These are phyloP conservation scores for Pythium vanterpoolii DNA, from an alignment of 352 stramenopile genomes.

Conservation along the genomic window DNA sequence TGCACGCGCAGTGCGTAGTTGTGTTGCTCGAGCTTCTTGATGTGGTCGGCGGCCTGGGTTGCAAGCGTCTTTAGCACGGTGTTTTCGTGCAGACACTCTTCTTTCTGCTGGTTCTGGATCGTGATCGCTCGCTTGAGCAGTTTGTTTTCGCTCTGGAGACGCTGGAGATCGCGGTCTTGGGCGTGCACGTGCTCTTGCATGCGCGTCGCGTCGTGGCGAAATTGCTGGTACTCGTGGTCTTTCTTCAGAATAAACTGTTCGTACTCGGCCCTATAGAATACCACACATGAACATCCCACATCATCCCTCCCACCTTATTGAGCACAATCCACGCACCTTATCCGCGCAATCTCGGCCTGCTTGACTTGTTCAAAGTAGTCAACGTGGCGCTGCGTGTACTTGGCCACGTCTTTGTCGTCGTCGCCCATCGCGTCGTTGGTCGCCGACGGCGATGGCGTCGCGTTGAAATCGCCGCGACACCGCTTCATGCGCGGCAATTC, in stretches of 20 bases:
- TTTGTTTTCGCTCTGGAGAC: slow-evolving; percentile 80
- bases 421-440: slow-evolving; percentile 30
- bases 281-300: not conserved
- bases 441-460: slow-evolving; percentile 12
- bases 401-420: slow-evolving; percentile 53
- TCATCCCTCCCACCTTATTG: too few relatives aligned
- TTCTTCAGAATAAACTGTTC: slow-evolving; percentile 84
- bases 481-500: slow-evolving; percentile 64
- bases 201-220: slow-evolving; percentile 49
- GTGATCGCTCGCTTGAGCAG: slow-evolving; percentile 79
- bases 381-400: slow-evolving; percentile 85
- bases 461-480: slow-evolving; percentile 35
- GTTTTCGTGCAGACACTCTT: slow-evolving; percentile 77
- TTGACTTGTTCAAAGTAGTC: slow-evolving; percentile 88
- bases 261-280: slow-evolving; percentile 50
- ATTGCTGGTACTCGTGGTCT: slow-evolving; percentile 65
- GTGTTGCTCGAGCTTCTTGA: slow-evolving; percentile 81
- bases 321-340: slow-evolving; percentile 32
- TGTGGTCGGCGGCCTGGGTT: slow-evolving; percentile 79
- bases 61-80: slow-evolving; percentile 64
- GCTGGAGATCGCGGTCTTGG: slow-evolving; percentile 56
- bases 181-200: slow-evolving; percentile 33
- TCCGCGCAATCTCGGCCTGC: slow-evolving; percentile 69
- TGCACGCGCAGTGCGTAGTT: slow-evolving; percentile 87
- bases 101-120: slow-evolving; percentile 88